Evolutionary conservation across 805 yeast genomes (phyloP).

Genomic region (Wickerhamomyces subpelliculosus): DNA sequence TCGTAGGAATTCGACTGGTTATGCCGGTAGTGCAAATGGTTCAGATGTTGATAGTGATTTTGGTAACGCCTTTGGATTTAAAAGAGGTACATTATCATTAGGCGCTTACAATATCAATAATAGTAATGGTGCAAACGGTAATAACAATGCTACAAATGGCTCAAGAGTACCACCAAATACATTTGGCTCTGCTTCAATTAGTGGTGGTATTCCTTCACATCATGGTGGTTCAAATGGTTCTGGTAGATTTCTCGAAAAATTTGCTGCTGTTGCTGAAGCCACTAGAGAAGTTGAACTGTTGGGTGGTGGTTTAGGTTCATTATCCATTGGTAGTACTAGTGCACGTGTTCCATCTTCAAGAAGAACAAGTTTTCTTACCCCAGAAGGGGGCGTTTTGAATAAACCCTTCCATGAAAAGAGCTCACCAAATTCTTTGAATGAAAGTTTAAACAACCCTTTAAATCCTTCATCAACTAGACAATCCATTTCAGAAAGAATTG

Average conservation of each 20-base stretch:
- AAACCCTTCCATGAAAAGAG: constrained; percentile 20
- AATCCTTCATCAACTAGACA: constrained; percentile 13
- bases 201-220: constrained; percentile 36
- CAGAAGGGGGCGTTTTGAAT: constrained; percentile 21
- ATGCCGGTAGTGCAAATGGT: constrained; percentile 18
- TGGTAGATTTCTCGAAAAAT: constrained; percentile 51
- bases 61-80: constrained; percentile 35
- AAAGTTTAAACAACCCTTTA: constrained; percentile 19
- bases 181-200: constrained; percentile 56
- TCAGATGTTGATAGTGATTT: constrained; percentile 36
- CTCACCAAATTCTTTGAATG: constrained; percentile 23
- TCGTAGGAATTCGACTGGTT: constrained; percentile 33
- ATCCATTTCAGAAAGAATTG: constrained; percentile 47
- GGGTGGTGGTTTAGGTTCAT: constrained; percentile 35
- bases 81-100: constrained; percentile 39
- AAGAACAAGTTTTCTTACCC: constrained; percentile 44
- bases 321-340: constrained; percentile 26
- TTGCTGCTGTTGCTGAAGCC: constrained; percentile 59
- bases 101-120: constrained; percentile 23
- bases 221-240: constrained; percentile 20
- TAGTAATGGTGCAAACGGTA: constrained; percentile 13
- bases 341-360: constrained; percentile 35
- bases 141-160: too few species aligned
- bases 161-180: constrained; percentile 30
- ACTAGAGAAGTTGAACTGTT: constrained; percentile 56